Conservation (phyloP, 805 yeast species). For the Candida oleophila region DNA sequence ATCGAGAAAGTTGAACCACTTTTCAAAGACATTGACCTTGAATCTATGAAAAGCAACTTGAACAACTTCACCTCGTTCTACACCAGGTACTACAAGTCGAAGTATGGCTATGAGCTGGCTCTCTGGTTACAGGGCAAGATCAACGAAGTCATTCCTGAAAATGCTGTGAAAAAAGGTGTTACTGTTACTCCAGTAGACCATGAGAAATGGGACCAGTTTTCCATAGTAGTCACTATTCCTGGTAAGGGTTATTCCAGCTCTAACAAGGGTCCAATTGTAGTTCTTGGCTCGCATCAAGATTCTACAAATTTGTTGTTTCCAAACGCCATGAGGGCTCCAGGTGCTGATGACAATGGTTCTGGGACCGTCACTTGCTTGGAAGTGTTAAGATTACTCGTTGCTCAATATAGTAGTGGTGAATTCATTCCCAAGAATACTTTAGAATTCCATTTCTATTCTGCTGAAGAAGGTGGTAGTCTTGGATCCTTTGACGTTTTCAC, state of each 20-base stretch:
- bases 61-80: slow-evolving; percentile 65
- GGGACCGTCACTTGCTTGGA: slow-evolving; percentile 82
- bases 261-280: slow-evolving; percentile 51
- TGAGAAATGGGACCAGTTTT: slow-evolving; percentile 72
- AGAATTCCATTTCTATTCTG: slow-evolving; percentile 93
- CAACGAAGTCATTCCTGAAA: slow-evolving; percentile 27
- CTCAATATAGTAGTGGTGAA: slow-evolving; percentile 28
- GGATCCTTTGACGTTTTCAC: slow-evolving; percentile 82
- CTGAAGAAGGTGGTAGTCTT: slow-evolving; percentile 88
- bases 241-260: slow-evolving; percentile 41
- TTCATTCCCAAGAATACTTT: slow-evolving; percentile 66
- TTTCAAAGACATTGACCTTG: slow-evolving; percentile 43
- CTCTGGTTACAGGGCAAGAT: slow-evolving; percentile 62
- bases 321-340: slow-evolving; percentile 70
- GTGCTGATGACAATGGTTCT: slow-evolving; percentile 94
- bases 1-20: slow-evolving; percentile 39
- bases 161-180: slow-evolving; percentile 21
- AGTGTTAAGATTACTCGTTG: slow-evolving; percentile 62
- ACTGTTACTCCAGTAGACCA: slow-evolving; percentile 56
- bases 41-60: slow-evolving; percentile 51
- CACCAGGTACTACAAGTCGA: slow-evolving; percentile 75
- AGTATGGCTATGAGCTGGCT: slow-evolving; percentile 69
- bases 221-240: slow-evolving; percentile 64
- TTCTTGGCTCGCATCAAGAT: slow-evolving; percentile 90
- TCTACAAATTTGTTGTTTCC: slow-evolving; percentile 77